These are phyloP conservation scores for Monilinia fructigena DNA, from an alignment of 2,329 filamentous ascomycete species.

Conservation along the genomic window DNA sequence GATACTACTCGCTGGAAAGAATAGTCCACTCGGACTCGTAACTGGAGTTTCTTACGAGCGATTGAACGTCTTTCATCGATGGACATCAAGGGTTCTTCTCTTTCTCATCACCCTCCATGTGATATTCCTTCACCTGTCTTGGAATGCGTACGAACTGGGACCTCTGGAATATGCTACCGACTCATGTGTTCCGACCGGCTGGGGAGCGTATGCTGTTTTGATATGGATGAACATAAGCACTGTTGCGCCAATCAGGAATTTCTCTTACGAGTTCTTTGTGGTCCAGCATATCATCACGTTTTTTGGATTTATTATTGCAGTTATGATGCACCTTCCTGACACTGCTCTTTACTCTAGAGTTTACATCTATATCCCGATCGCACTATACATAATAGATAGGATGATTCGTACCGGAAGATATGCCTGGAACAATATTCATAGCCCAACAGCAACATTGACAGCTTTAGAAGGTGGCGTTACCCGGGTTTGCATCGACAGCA, in stretches of 20 bases:
- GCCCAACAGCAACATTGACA: constrained; percentile 34
- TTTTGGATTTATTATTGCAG: constrained; percentile 41
- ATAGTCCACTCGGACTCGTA: constrained; percentile 58
- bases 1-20: constrained; percentile 60
- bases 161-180: constrained; percentile 35
- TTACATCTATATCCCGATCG: constrained; percentile 37
- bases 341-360: constrained; percentile 38
- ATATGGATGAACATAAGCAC: constrained; percentile 65
- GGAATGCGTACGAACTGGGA: constrained; percentile 34
- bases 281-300: constrained; percentile 62
- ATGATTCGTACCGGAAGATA: constrained; percentile 36
- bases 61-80: constrained; percentile 71
- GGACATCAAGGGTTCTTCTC: constrained; percentile 67
- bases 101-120: constrained; percentile 53
- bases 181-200: constrained; percentile 46
- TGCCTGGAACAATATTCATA: constrained; percentile 40
- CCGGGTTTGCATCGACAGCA: constrained; percentile 40
- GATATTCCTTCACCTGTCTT: constrained; percentile 32
- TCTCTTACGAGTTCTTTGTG: constrained; percentile 69
- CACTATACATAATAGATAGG: constrained; percentile 32
- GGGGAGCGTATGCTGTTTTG: constrained; percentile 64
- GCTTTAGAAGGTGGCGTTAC: constrained; percentile 42
- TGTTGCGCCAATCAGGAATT: constrained; percentile 60
- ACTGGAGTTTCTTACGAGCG: constrained; percentile 65
- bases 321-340: constrained; percentile 41